Evolutionary conservation across 768 basidiomycete species (phyloP).

Genomic region (Exsudoporus frostii): DNA sequence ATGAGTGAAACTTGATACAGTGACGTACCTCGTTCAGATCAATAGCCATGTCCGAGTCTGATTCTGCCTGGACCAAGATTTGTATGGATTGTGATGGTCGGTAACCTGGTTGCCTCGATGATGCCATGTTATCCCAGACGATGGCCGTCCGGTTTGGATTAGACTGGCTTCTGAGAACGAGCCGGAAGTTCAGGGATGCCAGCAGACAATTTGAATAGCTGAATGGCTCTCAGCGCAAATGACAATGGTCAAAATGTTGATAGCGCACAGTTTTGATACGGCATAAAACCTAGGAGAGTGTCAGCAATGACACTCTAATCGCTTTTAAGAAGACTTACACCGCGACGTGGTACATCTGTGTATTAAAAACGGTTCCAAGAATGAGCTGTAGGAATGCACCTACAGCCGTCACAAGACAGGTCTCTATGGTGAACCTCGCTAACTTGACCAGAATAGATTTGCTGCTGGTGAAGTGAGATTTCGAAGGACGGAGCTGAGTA

Average conservation of each 20-base stretch:
- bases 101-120: neutral
- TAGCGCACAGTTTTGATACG: slow-evolving; percentile 3
- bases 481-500: slow-evolving; percentile 4
- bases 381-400: slow-evolving; percentile 8
- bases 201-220: slow-evolving; percentile 17
- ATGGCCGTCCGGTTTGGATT: neutral
- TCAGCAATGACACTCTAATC: neutral
- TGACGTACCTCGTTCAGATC: neutral
- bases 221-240: neutral
- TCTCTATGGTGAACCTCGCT: slow-evolving; percentile 14
- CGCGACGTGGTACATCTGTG: slow-evolving; percentile 1
- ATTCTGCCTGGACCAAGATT: too few relatives aligned
- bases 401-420: slow-evolving; percentile 11
- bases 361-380: neutral
- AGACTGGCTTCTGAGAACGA: neutral
- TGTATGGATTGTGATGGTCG: neutral
- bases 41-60: neutral
- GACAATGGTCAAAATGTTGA: neutral
- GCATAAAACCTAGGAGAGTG: neutral
- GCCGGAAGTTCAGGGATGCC: slow-evolving; percentile 9
- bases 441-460: neutral
- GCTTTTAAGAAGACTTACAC: neutral
- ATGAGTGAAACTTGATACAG: neutral
- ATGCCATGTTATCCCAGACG: neutral
- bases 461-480: neutral